Base-by-base conservation (phyloP, 2,329 filamentous ascomycete genomes). In the Zymoseptoria tritici region DNA sequence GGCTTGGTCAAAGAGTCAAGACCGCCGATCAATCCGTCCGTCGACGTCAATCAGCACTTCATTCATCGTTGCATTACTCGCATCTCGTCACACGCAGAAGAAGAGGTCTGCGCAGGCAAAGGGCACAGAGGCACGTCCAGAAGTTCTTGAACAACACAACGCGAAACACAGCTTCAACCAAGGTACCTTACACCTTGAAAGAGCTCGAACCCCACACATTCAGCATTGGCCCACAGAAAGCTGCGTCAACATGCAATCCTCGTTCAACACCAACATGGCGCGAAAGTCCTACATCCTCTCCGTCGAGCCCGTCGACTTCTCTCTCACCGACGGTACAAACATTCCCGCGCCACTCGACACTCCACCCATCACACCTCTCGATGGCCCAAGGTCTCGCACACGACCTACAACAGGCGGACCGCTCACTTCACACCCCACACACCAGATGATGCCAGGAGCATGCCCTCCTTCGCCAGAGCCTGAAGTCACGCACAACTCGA, bases 371-470 rank as follows among this genome's bases (percentile, higher is more conserved):
- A 66, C 66, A 21, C 64, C 64, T 9, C 42, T 36, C 26, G 21
- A 54, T 9, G 57, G 52, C 53, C 46, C 57, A 20, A 46, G 36
- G 13, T 61, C 60, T n/a, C 58, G 69, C 46, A 68, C 70, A 52
- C 71, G 68, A 20, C 71, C 68, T 9, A 60, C 68, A 29, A 69
- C 69, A 60, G 69, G 70, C 42, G 72, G 72, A 16, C 71, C 71
- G 29, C 67, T 74, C 29, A 69, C 64, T 36, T 73, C 71, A 20
- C 71, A 74, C 58, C 72, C 72, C 9, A 67, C 72, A 22, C 66
- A 65, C 13, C 66, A n/a, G 62, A 66, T 46, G 54, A 67, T 62
- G n/a, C 60, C 63, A 57, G 59, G 56, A 51, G 59, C 63, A 52
- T 64, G 65, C 50, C 67, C 66, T 51, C 66, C 63, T 5, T 67